These are phyloP conservation scores for Mimosa pudica DNA, from an alignment of 306 rosid species.

Conservation along the genomic window DNA sequence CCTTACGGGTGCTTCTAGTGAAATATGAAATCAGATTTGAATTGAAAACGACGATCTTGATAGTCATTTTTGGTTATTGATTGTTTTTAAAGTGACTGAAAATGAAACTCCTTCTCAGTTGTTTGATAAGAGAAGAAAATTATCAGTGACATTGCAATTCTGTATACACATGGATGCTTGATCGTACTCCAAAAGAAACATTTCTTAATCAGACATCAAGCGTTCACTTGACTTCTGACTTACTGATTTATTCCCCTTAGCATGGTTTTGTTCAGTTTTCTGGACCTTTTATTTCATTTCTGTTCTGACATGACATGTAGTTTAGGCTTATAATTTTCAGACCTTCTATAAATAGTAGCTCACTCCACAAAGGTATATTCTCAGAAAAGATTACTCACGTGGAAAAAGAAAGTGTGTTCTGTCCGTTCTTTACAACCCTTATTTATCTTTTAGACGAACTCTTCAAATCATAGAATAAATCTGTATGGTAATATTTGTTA, in stretches of 20 bases:
- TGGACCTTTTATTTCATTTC: not conserved
- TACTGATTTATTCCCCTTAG: not conserved
- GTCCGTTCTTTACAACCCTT: not conserved
- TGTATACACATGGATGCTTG: not conserved
- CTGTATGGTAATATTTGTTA: not conserved
- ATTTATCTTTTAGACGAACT: not conserved
- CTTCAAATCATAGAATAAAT: slow-evolving; percentile 16
- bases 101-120: slow-evolving; percentile 14
- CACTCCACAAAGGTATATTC: slow-evolving; percentile 21
- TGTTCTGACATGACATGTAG: not conserved
- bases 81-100: slow-evolving; percentile 21
- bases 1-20: not conserved
- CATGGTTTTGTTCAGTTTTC: not conserved
- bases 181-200: not conserved
- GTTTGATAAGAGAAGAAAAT: slow-evolving; percentile 20
- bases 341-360: slow-evolving; percentile 26
- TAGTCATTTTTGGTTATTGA: not conserved
- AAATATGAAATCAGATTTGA: not conserved
- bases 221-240: slow-evolving; percentile 10
- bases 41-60: not conserved
- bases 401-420: not conserved
- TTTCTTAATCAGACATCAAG: slow-evolving; percentile 9
- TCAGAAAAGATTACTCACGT: not conserved
- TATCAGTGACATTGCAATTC: slow-evolving; percentile 9
- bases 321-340: not conserved